Conservation (phyloP, 257 asterid genomes). For the Penstemon davidsonii region DNA sequence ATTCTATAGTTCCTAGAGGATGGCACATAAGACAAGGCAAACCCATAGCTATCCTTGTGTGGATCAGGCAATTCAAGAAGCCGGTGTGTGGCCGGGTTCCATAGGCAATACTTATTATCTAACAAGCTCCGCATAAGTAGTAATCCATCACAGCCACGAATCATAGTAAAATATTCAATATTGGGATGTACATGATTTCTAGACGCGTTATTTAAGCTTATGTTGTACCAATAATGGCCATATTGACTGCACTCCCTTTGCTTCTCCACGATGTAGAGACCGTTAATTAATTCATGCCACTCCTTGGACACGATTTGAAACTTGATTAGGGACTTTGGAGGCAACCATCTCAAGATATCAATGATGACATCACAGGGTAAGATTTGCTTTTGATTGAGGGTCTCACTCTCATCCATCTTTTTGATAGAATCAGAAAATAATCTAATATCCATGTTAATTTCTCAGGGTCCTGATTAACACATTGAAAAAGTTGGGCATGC, state of each 20-base stretch:
- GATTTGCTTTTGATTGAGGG: no score
- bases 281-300: slow-evolving; percentile 23
- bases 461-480: no score
- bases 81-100: slow-evolving; percentile 32
- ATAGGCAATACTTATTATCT: slow-evolving; percentile 2
- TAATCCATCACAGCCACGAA: not conserved
- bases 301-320: slow-evolving; percentile 20
- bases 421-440: no score
- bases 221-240: not conserved
- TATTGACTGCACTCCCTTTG: not conserved
- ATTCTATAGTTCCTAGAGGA: slow-evolving; percentile 22
- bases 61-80: slow-evolving; percentile 33
- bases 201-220: no score
- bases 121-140: not conserved
- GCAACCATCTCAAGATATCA: slow-evolving; percentile 30
- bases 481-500: no score
- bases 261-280: not conserved
- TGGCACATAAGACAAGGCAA: slow-evolving; percentile 1
- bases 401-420: no score
- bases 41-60: not conserved
- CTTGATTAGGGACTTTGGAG: slow-evolving; percentile 3
- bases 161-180: no score
- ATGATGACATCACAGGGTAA: slow-evolving; percentile 19
- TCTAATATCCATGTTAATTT: no score
- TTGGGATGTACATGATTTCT: no score